A percentile compares a stretch with the other conserved stretches of the same genome.
Evolutionary conservation across 2,329 filamentous ascomycete genomes (phyloP).

Genomic region (Diaporthe citri): DNA sequence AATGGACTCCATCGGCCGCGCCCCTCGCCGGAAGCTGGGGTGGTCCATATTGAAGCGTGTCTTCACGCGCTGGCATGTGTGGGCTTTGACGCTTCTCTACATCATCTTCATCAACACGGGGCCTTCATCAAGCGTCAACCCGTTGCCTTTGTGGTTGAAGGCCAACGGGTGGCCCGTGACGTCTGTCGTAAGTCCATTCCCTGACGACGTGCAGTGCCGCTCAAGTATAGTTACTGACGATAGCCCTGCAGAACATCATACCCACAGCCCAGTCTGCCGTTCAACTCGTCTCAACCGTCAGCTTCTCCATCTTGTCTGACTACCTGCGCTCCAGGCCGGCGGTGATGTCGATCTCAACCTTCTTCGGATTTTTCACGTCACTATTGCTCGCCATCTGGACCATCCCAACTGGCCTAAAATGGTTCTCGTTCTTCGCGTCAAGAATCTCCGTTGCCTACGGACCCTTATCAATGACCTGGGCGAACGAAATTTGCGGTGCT

Average conservation of each 20-base stretch:
- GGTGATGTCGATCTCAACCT: slow-evolving; percentile 39
- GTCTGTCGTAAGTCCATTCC: slow-evolving; percentile 55
- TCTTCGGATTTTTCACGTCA: slow-evolving; percentile 39
- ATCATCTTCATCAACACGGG: slow-evolving; percentile 54
- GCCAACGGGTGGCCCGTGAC: slow-evolving; percentile 57
- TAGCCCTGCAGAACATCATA: slow-evolving; percentile 56
- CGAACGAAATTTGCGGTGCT: slow-evolving; percentile 59
- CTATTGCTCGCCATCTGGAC: slow-evolving; percentile 39
- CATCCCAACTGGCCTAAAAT: slow-evolving; percentile 41
- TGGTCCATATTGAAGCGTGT: slow-evolving; percentile 42
- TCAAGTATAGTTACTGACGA: background rate
- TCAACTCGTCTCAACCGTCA: slow-evolving; percentile 62
- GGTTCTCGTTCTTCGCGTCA: slow-evolving; percentile 38
- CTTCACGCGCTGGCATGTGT: slow-evolving; percentile 52
- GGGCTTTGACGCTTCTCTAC: slow-evolving; percentile 52
- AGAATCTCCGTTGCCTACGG: slow-evolving; percentile 35
- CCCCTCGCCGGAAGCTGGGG: slow-evolving; percentile 49
- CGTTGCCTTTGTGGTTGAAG: slow-evolving; percentile 57
- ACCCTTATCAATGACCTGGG: slow-evolving; percentile 55
- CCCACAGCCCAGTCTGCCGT: slow-evolving; percentile 56
- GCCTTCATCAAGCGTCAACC: slow-evolving; percentile 50
- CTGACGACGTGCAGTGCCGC: background rate
- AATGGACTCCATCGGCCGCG: slow-evolving; percentile 49
- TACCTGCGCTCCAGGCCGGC: slow-evolving; percentile 52
- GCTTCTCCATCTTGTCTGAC: slow-evolving; percentile 67